These are phyloP conservation scores for Neoboletus magnificus DNA, from an alignment of 768 basidiomycete species.

Conservation along the genomic window DNA sequence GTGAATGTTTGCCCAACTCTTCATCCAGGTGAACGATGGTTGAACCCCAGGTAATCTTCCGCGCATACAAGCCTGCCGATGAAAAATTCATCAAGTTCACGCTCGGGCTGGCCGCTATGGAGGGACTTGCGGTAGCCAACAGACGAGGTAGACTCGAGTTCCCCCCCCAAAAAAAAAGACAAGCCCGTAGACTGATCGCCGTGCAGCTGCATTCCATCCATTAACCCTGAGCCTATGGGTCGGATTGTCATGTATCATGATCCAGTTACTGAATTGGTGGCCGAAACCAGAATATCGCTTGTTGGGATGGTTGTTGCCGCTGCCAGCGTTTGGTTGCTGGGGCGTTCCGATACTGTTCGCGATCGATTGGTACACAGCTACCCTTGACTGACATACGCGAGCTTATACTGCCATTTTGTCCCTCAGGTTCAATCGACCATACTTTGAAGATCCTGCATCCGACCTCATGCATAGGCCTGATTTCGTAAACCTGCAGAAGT, in stretches of 20 bases:
- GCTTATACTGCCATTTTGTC: not conserved
- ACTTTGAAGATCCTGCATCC: constrained; percentile 55
- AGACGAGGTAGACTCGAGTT: constrained; percentile 40
- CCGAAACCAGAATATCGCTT: constrained; percentile 45
- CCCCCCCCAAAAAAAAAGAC: not conserved
- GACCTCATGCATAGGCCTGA: constrained; percentile 55
- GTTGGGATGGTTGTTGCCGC: constrained; percentile 50
- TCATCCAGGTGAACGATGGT: constrained; percentile 33
- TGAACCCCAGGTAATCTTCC: constrained; percentile 47
- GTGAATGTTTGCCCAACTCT: not conserved
- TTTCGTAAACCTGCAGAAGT: constrained; percentile 45
- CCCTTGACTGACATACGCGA: not conserved
- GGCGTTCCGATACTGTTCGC: constrained; percentile 63
- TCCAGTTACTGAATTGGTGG: constrained; percentile 67
- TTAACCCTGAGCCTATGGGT: constrained; percentile 61
- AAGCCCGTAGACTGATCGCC: not conserved
- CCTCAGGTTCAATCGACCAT: constrained; percentile 64
- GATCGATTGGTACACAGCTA: constrained; percentile 60
- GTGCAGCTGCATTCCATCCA: constrained; percentile 53
- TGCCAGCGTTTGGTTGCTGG: constrained; percentile 65
- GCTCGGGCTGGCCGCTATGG: constrained; percentile 64
- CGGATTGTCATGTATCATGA: constrained; percentile 52
- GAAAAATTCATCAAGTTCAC: constrained; percentile 60
- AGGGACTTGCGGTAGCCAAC: constrained; percentile 66
- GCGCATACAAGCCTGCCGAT: constrained; percentile 49